These are phyloP conservation scores for Leishmania arabica DNA, from an alignment of 208 protist genomes.

Conservation along the genomic window DNA sequence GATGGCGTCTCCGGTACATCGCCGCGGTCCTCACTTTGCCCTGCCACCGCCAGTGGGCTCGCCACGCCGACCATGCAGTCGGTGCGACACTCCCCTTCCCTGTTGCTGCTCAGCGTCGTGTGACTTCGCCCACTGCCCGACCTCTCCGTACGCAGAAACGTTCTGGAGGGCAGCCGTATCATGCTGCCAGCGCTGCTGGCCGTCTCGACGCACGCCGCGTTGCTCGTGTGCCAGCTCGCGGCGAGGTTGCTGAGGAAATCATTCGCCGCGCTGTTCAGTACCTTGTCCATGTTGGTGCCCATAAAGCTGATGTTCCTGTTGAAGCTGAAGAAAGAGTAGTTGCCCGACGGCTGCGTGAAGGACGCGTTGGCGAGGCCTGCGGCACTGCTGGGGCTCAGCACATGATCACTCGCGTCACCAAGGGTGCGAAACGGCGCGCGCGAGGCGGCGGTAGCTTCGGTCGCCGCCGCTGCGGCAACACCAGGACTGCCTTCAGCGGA, in stretches of 20 bases:
- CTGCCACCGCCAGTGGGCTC: not conserved
- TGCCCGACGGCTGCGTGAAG: slow-evolving; percentile 21
- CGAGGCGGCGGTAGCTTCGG: not conserved
- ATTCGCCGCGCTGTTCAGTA: slow-evolving; percentile 60
- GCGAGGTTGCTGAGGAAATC: slow-evolving; percentile 49
- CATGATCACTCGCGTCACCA: not conserved
- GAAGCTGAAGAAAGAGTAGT: slow-evolving; percentile 52
- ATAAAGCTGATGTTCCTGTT: slow-evolving; percentile 62
- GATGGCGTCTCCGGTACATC: not conserved
- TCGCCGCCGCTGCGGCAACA: not conserved
- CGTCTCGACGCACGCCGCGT: not conserved
- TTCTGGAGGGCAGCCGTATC: not conserved
- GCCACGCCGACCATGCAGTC: not conserved
- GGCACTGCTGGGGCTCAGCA: not conserved
- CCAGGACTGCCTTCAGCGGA: not conserved
- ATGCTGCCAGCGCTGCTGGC: slow-evolving; percentile 23
- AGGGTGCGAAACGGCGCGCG: not conserved
- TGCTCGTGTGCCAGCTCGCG: slow-evolving; percentile 17
- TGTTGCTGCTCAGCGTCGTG: not conserved
- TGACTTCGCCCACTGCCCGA: slow-evolving; percentile 1
- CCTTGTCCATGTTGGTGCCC: slow-evolving; percentile 48
- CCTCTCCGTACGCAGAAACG: not conserved
- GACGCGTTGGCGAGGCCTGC: slow-evolving; percentile 16
- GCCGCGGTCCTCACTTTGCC: not conserved
- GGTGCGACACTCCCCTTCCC: not conserved